Base-by-base conservation (phyloP, 148 eudicot genomes). In the Euryodendron excelsum region DNA sequence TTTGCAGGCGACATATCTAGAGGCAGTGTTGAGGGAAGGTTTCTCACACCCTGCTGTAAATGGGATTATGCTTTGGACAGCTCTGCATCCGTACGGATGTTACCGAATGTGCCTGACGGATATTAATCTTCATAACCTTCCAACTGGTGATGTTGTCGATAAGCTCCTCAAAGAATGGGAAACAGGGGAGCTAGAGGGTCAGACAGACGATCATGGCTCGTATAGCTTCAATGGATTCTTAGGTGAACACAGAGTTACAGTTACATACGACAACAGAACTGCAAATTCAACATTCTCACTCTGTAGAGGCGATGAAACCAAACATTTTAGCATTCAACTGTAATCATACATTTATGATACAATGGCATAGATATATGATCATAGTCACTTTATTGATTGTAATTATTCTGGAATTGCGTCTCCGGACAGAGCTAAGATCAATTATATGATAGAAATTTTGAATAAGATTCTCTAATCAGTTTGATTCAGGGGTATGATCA, bases 21-120 rank as follows among this genome's bases (percentile, higher is more conserved):
- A 80, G 56, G 65, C 45, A 50, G 81, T 90, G 20, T 21, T 91
- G 50, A 79, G 90, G 36, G 96, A 91, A 84, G 91, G 85, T 13
- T 88, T 70, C 67, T 90, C 93, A 4, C 93, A 92, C 71, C 84
- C 88, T 0, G 78, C 87, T 0, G 90, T 92, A 31, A 78, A 88
- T 44, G 94, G 97, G 13, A 80, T 91, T 61, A 81, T 93, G 80
- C 52, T 91, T 7, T 87, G 92, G 93, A 77, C 91, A 13, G 89
- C 91, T 20, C 39, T 85, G 3, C 86, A 86, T n/a, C 79, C 83
- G 0, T 15, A 63, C 23, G 86, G 88, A 0, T 89, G 94, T 63
- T 86, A 87, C 75, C 77, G 84, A 68, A 90, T 92, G 97, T 92
- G 97, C 78, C 87, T 90, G 14, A 88, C 94, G 2, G 90, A 90